Evolutionary conservation across 306 rosid species (phyloP), one percentile per base, ranked within the genome.

Genomic region (Rosa persica): DNA sequence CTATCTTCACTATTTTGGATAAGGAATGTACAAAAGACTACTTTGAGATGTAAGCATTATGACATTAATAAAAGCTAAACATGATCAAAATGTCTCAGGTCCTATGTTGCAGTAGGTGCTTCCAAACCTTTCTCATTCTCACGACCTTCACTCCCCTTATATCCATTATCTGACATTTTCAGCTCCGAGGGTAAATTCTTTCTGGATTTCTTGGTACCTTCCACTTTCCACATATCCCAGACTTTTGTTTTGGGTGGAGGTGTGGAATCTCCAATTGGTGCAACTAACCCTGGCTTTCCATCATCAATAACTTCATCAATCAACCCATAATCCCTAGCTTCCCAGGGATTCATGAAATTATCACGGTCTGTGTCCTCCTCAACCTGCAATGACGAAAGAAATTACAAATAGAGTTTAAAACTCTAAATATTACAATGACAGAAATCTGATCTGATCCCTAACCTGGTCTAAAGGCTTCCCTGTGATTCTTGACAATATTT

Each of bases 341-440:
- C 93, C 98, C 99, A 95, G 2, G 99, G 81, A 82, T 86, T 93
- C 98, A 95, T 88, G 82, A 92, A 95, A 76, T 92, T 86, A 86
- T 95, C 98, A 25, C 98, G 92, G 30, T 87, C 93, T 0, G 98
- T 92, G 87, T 91, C 98, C 70, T 58, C 43, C 73, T 92, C 98
- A 76, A 95, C 67, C 98, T 95, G 89, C 84, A 81, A 58, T 17
- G 57, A 70, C 64, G 58, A 25, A n/a, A 79, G 16, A 34, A 16
- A 7, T 40, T 16, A 16, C 49, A 6, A 74, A 71, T 12, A 30
- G 39, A 76, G 67, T 13, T 11, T 25, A 12, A 15, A 12, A 61
- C 38, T 38, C 27, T 57, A 62, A 20, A 70, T 62, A 79, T 61
- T 55, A 19, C 9, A 4, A 75, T 52, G 6, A 75, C 30, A 51